Evolutionary conservation across 495 filamentous ascomycete species (phyloP).

Genomic region (Lasiosphaeriaceae sp.): DNA sequence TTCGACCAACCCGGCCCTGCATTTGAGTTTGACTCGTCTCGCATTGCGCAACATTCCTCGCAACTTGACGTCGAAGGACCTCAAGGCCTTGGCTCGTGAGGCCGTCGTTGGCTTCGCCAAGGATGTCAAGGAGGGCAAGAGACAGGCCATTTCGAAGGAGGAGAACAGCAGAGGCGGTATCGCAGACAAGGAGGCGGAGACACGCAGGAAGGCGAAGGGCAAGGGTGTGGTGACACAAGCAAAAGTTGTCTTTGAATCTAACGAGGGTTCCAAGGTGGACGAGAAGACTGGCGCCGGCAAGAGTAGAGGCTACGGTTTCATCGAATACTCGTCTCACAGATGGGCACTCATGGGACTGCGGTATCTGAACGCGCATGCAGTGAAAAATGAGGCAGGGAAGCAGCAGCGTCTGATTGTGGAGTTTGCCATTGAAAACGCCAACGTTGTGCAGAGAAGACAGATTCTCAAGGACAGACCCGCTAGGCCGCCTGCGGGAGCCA

Average conservation of each 20-base stretch:
- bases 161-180: constrained; percentile 73
- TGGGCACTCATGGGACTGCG: constrained; percentile 93
- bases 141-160: constrained; percentile 78
- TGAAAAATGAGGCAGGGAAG: constrained; percentile 46
- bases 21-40: constrained; percentile 88
- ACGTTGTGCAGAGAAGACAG: constrained; percentile 76
- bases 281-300: constrained; percentile 67
- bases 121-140: constrained; percentile 72
- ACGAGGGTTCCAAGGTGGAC: constrained; percentile 72
- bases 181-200: constrained; percentile 75
- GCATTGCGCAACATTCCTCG: constrained; percentile 89
- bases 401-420: constrained; percentile 77
- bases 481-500: constrained; percentile 38
- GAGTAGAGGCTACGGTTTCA: constrained; percentile 91
- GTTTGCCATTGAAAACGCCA: constrained; percentile 97
- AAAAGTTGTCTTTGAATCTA: constrained; percentile 88
- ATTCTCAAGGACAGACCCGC: constrained; percentile 68
- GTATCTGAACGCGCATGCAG: constrained; percentile 85
- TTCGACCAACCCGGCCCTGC: constrained; percentile 81
- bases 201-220: constrained; percentile 70
- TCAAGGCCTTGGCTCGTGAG: constrained; percentile 85
- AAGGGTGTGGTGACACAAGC: constrained; percentile 93
- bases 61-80: constrained; percentile 76
- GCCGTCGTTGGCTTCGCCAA: constrained; percentile 90
- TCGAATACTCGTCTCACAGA: constrained; percentile 92